Evolutionary conservation across 495 filamentous ascomycete genomes (phyloP).

Genomic region (Penicillium soppii): DNA sequence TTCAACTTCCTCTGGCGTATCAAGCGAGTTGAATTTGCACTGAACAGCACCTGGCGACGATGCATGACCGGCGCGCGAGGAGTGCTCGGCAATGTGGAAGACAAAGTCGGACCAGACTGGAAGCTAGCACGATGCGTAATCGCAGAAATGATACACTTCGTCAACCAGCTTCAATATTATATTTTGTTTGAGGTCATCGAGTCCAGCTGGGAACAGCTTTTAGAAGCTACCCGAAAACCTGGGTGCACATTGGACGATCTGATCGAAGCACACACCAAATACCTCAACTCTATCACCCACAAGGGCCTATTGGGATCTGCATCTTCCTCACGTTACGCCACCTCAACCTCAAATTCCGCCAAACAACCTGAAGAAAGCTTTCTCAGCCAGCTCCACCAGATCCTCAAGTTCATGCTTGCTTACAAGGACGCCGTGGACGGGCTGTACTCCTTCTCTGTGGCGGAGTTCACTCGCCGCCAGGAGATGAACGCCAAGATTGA

Average conservation of each 20-base stretch:
- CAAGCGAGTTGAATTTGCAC: conserved; percentile 94
- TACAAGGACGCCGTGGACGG: conserved; percentile 95
- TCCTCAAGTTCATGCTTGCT: conserved; percentile 89
- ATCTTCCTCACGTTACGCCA: conserved; percentile 37
- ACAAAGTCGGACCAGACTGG: conserved; percentile 79
- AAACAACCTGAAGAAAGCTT: conserved; percentile 74
- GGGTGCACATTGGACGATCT: conserved; percentile 92
- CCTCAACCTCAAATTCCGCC: conserved; percentile 41
- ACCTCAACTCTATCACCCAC: conserved; percentile 90
- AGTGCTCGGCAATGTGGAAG: conserved; percentile 79
- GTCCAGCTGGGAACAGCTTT: conserved; percentile 84
- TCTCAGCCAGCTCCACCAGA: conserved; percentile 84
- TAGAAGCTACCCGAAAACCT: conserved; percentile 74
- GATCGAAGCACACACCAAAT: conserved; percentile 85
- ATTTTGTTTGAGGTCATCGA: conserved; percentile 99
- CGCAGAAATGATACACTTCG: conserved; percentile 98
- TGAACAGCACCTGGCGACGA: conserved; percentile 87
- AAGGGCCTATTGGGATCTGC: conserved; percentile 87
- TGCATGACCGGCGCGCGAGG: conserved; percentile 95
- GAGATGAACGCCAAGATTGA: conserved; percentile 75
- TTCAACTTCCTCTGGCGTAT: conserved; percentile 99
- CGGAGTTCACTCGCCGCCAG: conserved; percentile 89
- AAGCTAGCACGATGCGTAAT: conserved; percentile 82
- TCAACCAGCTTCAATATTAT: conserved; percentile 96
- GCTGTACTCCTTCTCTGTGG: conserved; percentile 87